phyloP scores from a whole-genome alignment of 805 yeast genomes.

The Starmerella tilneyi region DNA sequence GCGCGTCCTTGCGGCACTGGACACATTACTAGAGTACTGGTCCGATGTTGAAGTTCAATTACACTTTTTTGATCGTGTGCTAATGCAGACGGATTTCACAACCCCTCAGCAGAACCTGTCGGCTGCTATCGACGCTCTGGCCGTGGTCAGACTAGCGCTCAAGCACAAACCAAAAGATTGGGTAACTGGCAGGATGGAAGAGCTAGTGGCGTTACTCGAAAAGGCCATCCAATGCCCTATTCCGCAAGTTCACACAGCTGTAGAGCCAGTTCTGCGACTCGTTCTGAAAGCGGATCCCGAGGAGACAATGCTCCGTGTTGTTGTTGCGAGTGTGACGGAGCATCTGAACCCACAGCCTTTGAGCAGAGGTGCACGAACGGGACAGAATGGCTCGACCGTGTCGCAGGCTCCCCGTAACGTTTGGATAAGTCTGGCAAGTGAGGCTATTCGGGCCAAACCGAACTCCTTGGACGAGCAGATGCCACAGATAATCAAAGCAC shows the following conservation, averaged over 20 bases:
- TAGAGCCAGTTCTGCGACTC: conserved; percentile 56
- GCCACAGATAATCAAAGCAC: conserved; percentile 71
- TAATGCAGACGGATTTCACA: conserved; percentile 66
- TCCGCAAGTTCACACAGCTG: conserved; percentile 75
- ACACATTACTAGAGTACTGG: conserved; percentile 73
- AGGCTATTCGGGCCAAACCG: conserved; percentile 65
- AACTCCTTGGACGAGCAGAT: conserved; percentile 62
- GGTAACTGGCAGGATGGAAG: conserved; percentile 61
- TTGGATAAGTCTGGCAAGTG: conserved; percentile 56
- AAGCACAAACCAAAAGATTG: conserved; percentile 68
- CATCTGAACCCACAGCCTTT: conserved; percentile 11
- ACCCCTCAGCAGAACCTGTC: conserved; percentile 46
- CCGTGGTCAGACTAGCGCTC: conserved; percentile 72
- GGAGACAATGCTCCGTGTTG: conserved; percentile 8
- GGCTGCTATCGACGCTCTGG: conserved; percentile 80
- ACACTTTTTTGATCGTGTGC: conserved; percentile 76
- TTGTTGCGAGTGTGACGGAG: conserved; percentile 11
- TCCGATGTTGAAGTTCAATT: conserved; percentile 79
- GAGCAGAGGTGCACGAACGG: neutral
- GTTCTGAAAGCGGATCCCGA: conserved; percentile 13
- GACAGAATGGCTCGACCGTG: neutral
- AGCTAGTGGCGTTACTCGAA: conserved; percentile 64
- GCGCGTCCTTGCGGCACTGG: conserved; percentile 67
- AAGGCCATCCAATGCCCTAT: conserved; percentile 73
- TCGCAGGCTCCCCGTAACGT: conserved; percentile 30